Base-by-base conservation (phyloP, 1,139 yeast genomes). In the Candida pseudoviswanathii region DNA sequence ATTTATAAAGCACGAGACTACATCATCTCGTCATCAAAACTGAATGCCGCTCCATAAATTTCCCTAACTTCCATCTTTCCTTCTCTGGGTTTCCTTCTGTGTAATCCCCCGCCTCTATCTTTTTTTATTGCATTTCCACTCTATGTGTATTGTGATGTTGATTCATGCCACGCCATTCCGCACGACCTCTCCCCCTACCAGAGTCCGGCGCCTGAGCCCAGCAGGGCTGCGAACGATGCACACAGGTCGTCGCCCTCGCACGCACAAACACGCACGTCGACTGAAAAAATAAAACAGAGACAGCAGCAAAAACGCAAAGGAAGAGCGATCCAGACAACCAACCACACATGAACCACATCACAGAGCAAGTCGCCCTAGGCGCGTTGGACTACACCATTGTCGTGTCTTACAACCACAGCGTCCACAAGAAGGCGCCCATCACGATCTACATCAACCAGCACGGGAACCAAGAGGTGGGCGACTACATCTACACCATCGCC, bases 401-500 rank as follows among this genome's bases (percentile, higher is more conserved):
- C 4, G 44, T 53, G 11, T 41, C 55, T 3, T 47, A 45, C 30
- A 42, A 41, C 33, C 27, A 31, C 10, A 11, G 27, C 4, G 7
- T 43, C 24, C 30, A 44, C 29, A 39, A 41, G 24, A 46, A 45
- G 8, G 44, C 53, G 10, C 59, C 62, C 11, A 53, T 55, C 4
- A 54, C 61, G 24, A 52, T 61, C 5, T 61, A 59, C 43, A 49
- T 61, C 3, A 60, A 58, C 34, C 55, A 58, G 42, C 27, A 45
- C 26, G 49, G 53, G 10, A 59, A 57, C 34, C 31, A 43, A 5
- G 34, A 41, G 7, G 48, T 58, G 44, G 63, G 61, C 9, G 51
- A 57, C 36, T 61, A 61, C 43, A 51, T 60, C 6, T 61, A 60
- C 46, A 54, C 61, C 1, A 61, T 61, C 11, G 47, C 51, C 11